Evolutionary conservation across 306 rosid genomes (phyloP).

Genomic region (Fragaria ananassa): DNA sequence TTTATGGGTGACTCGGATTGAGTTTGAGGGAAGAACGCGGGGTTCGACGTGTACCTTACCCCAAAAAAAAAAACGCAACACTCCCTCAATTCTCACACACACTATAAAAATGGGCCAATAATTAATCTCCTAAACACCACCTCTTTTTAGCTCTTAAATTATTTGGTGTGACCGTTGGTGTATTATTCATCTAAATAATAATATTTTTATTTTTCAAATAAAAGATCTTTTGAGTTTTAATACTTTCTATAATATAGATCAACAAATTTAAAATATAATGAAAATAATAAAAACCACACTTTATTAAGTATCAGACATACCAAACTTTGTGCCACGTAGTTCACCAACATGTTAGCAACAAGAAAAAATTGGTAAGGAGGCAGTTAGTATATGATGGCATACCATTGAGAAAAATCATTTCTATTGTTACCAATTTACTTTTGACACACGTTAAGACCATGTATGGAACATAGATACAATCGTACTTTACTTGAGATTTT

Average conservation of each 20-base stretch:
- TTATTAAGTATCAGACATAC: too few species aligned
- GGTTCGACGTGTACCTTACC: constrained; percentile 50
- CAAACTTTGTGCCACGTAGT: not conserved
- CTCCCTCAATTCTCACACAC: not conserved
- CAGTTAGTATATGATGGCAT: too few species aligned
- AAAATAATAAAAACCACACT: not conserved
- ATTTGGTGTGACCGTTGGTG: not conserved
- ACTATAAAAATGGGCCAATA: constrained; percentile 40
- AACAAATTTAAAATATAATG: too few species aligned
- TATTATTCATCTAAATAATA: not conserved
- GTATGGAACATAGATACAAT: not conserved
- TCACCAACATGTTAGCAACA: not conserved
- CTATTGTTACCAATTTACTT: too few species aligned
- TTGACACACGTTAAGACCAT: not conserved
- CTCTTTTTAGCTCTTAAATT: not conserved
- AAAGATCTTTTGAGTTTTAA: not conserved
- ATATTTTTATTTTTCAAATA: not conserved
- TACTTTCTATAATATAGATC: too few species aligned
- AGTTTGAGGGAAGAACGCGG: constrained; percentile 61
- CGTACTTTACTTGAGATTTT: too few species aligned
- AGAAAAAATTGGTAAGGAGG: not conserved
- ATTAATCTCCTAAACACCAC: not conserved
- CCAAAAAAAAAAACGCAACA: constrained; percentile 6
- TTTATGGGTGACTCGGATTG: constrained; percentile 13
- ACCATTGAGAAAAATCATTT: too few species aligned